Percentiles rank a stretch among this genome's conserved stretches.
These are phyloP conservation scores for Paxillus rubicundulus DNA, from an alignment of 768 basidiomycete species.

Conservation along the genomic window DNA sequence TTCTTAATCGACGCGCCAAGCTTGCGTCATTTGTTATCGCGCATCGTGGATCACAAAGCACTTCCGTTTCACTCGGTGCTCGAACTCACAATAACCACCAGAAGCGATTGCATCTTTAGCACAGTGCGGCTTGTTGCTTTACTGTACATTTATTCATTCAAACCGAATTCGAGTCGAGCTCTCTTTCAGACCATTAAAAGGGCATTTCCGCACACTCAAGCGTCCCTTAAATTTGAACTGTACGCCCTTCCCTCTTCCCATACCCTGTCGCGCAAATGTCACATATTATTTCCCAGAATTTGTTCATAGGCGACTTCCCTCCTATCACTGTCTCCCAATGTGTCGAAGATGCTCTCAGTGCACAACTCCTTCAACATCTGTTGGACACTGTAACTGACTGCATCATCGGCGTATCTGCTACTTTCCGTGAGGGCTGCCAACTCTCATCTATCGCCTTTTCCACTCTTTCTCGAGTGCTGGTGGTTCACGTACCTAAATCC, in stretches of 20 bases:
- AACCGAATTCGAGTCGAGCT: background rate
- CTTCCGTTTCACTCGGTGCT: background rate
- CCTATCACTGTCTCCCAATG: constrained; percentile 29
- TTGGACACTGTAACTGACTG: constrained; percentile 20
- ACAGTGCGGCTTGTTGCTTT: background rate
- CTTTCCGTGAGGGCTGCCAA: constrained; percentile 34
- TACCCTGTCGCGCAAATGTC: constrained; percentile 5
- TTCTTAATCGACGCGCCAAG: too few species aligned
- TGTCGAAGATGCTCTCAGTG: constrained; percentile 26
- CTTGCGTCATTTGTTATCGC: too few species aligned
- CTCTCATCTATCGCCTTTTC: constrained; percentile 42
- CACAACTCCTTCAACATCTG: constrained; percentile 27
- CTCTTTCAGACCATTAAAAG: background rate
- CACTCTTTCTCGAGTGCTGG: constrained; percentile 33
- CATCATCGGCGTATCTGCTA: constrained; percentile 43
- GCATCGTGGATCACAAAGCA: background rate
- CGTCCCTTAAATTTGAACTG: background rate
- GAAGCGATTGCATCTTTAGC: background rate
- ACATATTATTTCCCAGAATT: constrained; percentile 30
- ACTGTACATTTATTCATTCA: background rate
- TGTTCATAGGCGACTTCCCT: constrained; percentile 29
- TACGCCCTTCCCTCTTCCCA: constrained; percentile 1
- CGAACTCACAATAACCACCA: background rate
- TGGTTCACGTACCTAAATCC: constrained; percentile 30
- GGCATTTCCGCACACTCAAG: background rate